Evolutionary conservation across 306 rosid species (phyloP).

Genomic region (Quercus glauca): DNA sequence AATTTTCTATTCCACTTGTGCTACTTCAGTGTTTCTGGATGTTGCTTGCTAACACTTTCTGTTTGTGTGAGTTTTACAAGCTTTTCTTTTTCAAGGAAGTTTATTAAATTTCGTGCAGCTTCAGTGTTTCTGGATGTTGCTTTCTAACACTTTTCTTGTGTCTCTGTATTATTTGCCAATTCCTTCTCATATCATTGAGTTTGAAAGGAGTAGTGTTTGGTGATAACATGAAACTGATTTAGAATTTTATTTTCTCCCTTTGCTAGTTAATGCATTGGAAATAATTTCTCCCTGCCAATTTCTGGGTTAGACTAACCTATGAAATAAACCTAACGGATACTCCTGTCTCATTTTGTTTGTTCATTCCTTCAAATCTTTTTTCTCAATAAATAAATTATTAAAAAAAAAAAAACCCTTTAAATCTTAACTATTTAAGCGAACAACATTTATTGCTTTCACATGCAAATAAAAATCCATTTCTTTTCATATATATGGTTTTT

Average conservation of each 20-base stretch:
- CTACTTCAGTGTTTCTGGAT: conserved; percentile 1
- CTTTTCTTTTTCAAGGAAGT: background rate
- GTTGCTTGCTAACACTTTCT: background rate
- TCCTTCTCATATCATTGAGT: background rate
- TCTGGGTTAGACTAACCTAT: background rate
- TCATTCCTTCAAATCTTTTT: no score
- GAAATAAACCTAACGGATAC: background rate
- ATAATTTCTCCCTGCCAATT: background rate
- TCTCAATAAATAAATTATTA: no score
- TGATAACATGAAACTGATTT: background rate
- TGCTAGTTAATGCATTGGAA: background rate
- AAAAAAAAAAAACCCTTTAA: background rate
- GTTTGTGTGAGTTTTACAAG: no score
- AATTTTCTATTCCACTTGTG: background rate
- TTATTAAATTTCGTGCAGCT: background rate
- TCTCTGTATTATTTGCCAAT: background rate
- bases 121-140: background rate
- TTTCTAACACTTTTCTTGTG: background rate
- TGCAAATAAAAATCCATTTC: background rate
- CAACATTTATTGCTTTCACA: background rate
- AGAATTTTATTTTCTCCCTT: background rate
- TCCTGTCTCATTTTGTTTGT: no score
- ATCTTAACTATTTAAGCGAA: background rate
- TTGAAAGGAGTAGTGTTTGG: background rate
- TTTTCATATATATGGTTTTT: background rate